Base-by-base conservation (phyloP, 225 moss, liverwort and hornwort species). In the Bryoerythrophyllum caledonicum region DNA sequence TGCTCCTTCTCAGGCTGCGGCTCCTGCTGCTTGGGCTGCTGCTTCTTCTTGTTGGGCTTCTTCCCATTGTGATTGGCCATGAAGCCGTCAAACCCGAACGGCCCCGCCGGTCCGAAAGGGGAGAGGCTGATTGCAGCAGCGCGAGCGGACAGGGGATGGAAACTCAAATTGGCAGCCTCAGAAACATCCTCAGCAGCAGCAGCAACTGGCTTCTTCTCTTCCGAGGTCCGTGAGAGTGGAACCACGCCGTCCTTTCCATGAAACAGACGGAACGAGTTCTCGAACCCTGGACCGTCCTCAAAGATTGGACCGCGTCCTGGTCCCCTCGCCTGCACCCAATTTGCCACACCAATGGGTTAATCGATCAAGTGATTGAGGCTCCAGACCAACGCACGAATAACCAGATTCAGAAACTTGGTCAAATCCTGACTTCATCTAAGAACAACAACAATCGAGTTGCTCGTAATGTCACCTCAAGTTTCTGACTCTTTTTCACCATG, bases 191-290 rank as follows among this genome's bases (percentile, higher is more conserved):
- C 32, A 3, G 32, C 32, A 32, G 32, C n/a, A n/a, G 46, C 55
- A 26, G 48, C 55, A 26, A 7, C 35, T 41, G 74, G 35, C 51
- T 14, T 12, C 60, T 38, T 55, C 38, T 72, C 73, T 49, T 38
- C 78, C 5, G 78, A 40, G 10, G 68, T 51, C 60, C 81, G 86
- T 44, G 77, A 19, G 67, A 99, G 76, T 3, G 99, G 99, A 27
- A 99, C 89, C 10, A 99, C 91, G 30, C 99, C 99, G 35, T 95
- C 90, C 78, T 86, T 85, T 27, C 95, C 99, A 66, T 99, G 99
- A 34, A 93, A 99, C 8, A 99, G 69, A 38, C 86, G 84, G 74
- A 93, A 99, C 54, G 95, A 93, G 25, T 74, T 82, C 43, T 95
- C 95, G 58, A 99, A 95, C 19, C 83, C 90, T 8, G 99, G 93